Evolutionary conservation across 768 basidiomycete genomes (phyloP), one percentile per base, ranked within the genome.

Genomic region (Butyriboletus loyo): DNA sequence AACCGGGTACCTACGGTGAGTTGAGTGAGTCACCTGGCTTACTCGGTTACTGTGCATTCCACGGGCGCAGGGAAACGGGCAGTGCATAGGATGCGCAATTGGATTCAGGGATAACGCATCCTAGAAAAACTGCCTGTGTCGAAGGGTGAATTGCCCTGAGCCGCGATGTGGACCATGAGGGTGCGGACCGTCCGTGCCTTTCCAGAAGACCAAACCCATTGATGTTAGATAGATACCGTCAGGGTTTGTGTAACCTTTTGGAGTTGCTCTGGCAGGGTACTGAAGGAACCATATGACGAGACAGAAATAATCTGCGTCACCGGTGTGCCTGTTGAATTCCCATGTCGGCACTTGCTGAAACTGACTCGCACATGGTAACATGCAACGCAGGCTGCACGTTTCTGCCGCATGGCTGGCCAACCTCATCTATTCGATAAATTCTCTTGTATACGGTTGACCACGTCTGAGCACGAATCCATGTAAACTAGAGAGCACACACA

Each of bases 321-420:
- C 3, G 0, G 35, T 2, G 35, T 35, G 35, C 19, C 42, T 5
- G 36, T 52, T 52, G n/a, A n/a, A n/a, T n/a, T n/a, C 55, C 42
- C 55, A 45, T 41, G 37, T 37, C n/a, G n/a, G n/a, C n/a, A n/a
- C n/a, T n/a, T n/a, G n/a, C n/a, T n/a, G n/a, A n/a, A n/a, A n/a
- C n/a, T n/a, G 31, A n/a, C 35, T 10, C 8, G 17, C 36, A 15
- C 14, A 14, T 39, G 21, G 35, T 32, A 15, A 32, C 32, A 9
- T 38, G 38, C 3, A 10, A 3, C 13, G n/a, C n/a, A n/a, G n/a
- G n/a, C 7, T 21, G 17, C 32, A 50, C 60, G 60, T 50, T 58
- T 32, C 19, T 27, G 28, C 60, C 49, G 46, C 60, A 49, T 58
- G 49, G 42, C 39, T n/a, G 5, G 36, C 15, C 34, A 46, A 28